Evolutionary conservation across 352 stramenopile species (phyloP).

Genomic region (Thalassiosira hispida): DNA sequence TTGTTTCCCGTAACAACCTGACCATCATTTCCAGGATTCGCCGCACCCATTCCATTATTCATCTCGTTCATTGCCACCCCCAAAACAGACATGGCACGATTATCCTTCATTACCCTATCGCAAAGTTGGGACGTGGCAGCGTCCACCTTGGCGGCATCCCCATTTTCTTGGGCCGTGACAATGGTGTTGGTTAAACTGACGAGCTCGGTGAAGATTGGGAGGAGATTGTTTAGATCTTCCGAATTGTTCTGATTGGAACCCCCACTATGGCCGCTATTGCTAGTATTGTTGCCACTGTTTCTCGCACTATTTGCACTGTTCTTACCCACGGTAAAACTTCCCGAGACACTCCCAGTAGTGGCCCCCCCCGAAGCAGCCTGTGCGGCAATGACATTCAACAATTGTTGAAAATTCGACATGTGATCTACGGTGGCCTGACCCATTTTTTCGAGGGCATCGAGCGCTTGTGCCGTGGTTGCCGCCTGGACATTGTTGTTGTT

Average conservation of each 20-base stretch:
- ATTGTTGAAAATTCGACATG: slow-evolving; percentile 39
- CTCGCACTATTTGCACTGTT: not conserved
- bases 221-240: slow-evolving; percentile 11
- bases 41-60: slow-evolving; percentile 10
- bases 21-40: no score
- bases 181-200: slow-evolving; percentile 32
- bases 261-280: slow-evolving; percentile 20
- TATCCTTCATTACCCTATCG: slow-evolving; percentile 31
- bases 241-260: slow-evolving; percentile 6
- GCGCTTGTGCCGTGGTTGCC: not conserved
- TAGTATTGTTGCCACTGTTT: slow-evolving; percentile 26
- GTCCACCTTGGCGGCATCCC: slow-evolving; percentile 20
- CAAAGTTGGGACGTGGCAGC: slow-evolving; percentile 17
- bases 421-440: slow-evolving; percentile 8
- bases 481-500: not conserved
- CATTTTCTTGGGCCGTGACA: slow-evolving; percentile 24
- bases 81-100: slow-evolving; percentile 10
- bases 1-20: no score
- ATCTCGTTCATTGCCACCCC: slow-evolving; percentile 28
- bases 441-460: slow-evolving; percentile 6
- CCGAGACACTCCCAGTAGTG: not conserved
- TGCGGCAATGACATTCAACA: slow-evolving; percentile 14
- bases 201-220: slow-evolving; percentile 37
- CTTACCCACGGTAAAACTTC: slow-evolving; percentile 4
- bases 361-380: not conserved